Evolutionary conservation across 345 rosid genomes (phyloP).

Genomic region (Brassica napus): DNA sequence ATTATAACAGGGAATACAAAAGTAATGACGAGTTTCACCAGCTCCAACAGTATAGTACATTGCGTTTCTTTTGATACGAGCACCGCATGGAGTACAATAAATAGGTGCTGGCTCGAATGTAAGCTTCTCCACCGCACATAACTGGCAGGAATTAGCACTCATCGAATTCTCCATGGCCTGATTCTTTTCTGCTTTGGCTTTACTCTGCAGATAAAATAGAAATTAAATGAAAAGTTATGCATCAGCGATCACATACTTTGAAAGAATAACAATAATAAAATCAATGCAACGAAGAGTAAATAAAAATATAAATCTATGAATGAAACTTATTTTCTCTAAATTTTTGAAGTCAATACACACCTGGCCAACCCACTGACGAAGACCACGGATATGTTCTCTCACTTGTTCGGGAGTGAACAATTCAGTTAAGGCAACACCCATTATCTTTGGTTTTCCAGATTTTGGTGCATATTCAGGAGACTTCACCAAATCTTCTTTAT

Average conservation of each 20-base stretch:
- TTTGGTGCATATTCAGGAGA: slow-evolving; percentile 52
- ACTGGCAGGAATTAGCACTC: slow-evolving; percentile 98
- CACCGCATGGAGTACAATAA: slow-evolving; percentile 94
- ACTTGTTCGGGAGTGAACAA: slow-evolving; percentile 98
- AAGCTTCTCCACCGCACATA: slow-evolving; percentile 99
- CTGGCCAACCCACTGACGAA: slow-evolving; percentile 99
- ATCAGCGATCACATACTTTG: slow-evolving; percentile 2
- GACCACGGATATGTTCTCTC: slow-evolving; percentile 87
- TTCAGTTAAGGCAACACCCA: slow-evolving; percentile 93
- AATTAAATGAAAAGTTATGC: slow-evolving; percentile 19
- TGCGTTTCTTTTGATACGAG: slow-evolving; percentile 97
- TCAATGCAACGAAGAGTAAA: neutral
- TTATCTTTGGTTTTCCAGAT: slow-evolving; percentile 94
- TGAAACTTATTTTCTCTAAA: slow-evolving; percentile 8
- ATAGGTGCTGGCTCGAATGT: slow-evolving; percentile 98
- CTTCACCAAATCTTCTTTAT: slow-evolving; percentile 58
- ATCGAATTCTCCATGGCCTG: slow-evolving; percentile 94
- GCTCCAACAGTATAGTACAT: slow-evolving; percentile 87
- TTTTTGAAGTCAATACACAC: slow-evolving; percentile 39
- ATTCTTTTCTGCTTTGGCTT: slow-evolving; percentile 45
- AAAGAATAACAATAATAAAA: slow-evolving; percentile 1
- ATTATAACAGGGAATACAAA: slow-evolving; percentile 95
- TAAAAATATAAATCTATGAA: neutral
- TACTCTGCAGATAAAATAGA: slow-evolving; percentile 61
- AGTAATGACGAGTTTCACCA: slow-evolving; percentile 90